A percentile compares a stretch with the other conserved stretches of the same genome.
Conservation (phyloP, 1,284 basidiomycete genomes). For the Naganishia cerealis region DNA sequence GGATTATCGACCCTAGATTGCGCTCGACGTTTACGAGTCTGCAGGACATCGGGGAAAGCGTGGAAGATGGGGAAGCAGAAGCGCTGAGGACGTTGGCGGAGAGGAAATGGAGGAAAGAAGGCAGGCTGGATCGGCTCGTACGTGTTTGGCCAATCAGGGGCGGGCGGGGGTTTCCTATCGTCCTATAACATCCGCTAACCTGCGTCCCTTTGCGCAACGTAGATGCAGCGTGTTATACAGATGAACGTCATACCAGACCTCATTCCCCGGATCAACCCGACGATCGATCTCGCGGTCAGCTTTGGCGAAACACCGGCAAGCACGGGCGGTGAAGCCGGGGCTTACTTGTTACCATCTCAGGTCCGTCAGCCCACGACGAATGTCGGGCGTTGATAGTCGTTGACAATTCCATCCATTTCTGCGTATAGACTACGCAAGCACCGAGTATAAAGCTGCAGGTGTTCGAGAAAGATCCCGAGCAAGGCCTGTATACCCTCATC, state of each 20-base stretch:
- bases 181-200: constrained; percentile 7
- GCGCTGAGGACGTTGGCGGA: constrained; percentile 77
- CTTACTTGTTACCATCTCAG: constrained; percentile 33
- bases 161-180: background rate
- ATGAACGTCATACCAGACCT: constrained; percentile 89
- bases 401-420: background rate
- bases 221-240: constrained; percentile 89
- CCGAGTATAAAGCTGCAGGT: constrained; percentile 44
- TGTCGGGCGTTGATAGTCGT: no score
- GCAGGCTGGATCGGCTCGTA: constrained; percentile 77
- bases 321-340: constrained; percentile 37
- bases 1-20: constrained; percentile 48
- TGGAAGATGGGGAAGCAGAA: constrained; percentile 48
- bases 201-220: constrained; percentile 9
- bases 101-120: constrained; percentile 79
- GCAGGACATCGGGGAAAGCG: constrained; percentile 46
- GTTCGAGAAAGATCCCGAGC: constrained; percentile 58
- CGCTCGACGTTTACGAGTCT: constrained; percentile 40
- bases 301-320: constrained; percentile 52
- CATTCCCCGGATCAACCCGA: constrained; percentile 69
- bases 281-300: constrained; percentile 54
- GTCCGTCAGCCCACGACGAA: constrained; percentile 15
- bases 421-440: constrained; percentile 26
- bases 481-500: constrained; percentile 80
- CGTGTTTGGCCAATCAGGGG: constrained; percentile 46